Base-by-base conservation (phyloP, 495 filamentous ascomycete species). In the Neurospora pannonica region DNA sequence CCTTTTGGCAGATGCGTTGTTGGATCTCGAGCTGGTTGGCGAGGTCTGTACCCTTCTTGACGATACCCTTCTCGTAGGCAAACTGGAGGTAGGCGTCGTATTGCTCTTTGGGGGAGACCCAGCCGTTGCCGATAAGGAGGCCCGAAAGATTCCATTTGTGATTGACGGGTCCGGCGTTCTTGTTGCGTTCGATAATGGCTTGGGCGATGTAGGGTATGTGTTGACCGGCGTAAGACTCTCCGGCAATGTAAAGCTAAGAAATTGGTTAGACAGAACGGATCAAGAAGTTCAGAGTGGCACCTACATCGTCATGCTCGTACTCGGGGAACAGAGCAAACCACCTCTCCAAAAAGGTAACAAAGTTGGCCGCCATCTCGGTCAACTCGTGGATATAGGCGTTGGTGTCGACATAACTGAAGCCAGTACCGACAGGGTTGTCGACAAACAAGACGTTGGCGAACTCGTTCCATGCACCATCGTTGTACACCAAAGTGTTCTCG, bases 361-460 rank as follows among this genome's bases (percentile, higher is more conserved):
- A 95, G 73, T 98, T 94, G 48, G 88, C 86, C 15, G 94, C 91
- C 95, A 99, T 97, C 77, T 94, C 88, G 54, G 92, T 88, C 72
- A 99, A 85, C 76, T 98, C 95, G 75, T 90, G 90, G 40, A 97
- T 78, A 79, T 92, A 97, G 80, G 88, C 90, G 81, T 98, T 86
- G 6, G 92, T 94, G 77, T 97, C 90, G 76, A 94, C 95, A 81
- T 94, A 98, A 84, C 96, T 98, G 84, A 92, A 99, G 1, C 96
- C 96, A 7, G 96, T 98, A 8, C 97, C 96, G 38, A 98, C 94
- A 1, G 96, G 96, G 79, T 98, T 94, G 78, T 99, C 96, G 72
- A 99, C 94, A 79, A 99, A 99, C 71, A 99, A 87, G 71, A 99
- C 76, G 77, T 98, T 98, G 72, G 96, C 94, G 78, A 98, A 98